Conservation (phyloP, 352 stramenopile species). For the Phytophthora idaei region DNA sequence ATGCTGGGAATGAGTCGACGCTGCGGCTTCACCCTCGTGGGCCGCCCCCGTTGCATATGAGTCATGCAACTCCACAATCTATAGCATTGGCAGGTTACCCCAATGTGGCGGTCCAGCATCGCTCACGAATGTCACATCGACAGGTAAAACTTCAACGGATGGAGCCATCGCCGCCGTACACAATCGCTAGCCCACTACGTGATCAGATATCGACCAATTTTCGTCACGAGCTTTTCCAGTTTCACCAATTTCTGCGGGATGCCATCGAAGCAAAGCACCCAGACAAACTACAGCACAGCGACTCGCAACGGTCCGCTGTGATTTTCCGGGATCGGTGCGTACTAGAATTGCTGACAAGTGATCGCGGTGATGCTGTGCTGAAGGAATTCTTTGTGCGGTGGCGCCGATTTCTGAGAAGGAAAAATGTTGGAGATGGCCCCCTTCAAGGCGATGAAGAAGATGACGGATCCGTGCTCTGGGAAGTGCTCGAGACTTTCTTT, state of each 20-base stretch:
- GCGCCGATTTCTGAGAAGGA: slow-evolving; percentile 25
- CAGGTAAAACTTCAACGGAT: slow-evolving; percentile 46
- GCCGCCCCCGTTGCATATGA: slow-evolving; percentile 27
- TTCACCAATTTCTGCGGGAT: slow-evolving; percentile 71
- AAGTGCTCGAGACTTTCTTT: slow-evolving; percentile 76
- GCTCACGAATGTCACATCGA: slow-evolving; percentile 35
- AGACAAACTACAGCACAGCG: slow-evolving; percentile 11
- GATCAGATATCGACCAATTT: slow-evolving; percentile 51
- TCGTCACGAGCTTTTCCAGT: slow-evolving; percentile 68
- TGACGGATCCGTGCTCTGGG: slow-evolving; percentile 45
- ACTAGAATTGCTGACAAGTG: slow-evolving; percentile 69
- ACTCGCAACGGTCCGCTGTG: slow-evolving; percentile 5
- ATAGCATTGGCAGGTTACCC: slow-evolving; percentile 26
- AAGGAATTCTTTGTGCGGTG: slow-evolving; percentile 70
- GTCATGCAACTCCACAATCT: slow-evolving; percentile 11
- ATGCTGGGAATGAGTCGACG: slow-evolving; percentile 15
- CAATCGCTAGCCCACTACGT: slow-evolving; percentile 29
- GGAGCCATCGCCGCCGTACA: slow-evolving; percentile 27
- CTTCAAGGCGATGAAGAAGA: slow-evolving; percentile 15
- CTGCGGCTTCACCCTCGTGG: slow-evolving; percentile 29
- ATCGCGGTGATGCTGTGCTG: slow-evolving; percentile 65
- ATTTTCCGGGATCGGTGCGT: slow-evolving; percentile 38
- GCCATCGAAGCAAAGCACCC: slow-evolving; percentile 21
- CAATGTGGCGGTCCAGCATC: slow-evolving; percentile 9
- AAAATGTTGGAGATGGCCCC: neutral